These are phyloP conservation scores for Lyophyllum atratum DNA, from an alignment of 768 basidiomycete species.

Conservation along the genomic window DNA sequence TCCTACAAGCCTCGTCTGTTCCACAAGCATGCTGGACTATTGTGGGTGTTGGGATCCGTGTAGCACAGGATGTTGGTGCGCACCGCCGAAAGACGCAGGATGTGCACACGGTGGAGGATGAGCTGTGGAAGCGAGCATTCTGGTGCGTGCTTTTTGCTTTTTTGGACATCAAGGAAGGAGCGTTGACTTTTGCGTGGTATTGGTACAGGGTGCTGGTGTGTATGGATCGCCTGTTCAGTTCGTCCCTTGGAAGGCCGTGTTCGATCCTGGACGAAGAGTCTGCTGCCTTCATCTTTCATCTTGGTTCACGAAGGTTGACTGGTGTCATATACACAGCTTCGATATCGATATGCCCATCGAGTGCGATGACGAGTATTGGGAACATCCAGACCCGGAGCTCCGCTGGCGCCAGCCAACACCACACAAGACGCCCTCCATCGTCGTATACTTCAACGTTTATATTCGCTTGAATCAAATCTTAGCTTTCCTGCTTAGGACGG, in stretches of 20 bases:
- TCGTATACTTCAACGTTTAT: constrained; percentile 56
- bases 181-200: background rate
- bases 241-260: constrained; percentile 68
- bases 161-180: background rate
- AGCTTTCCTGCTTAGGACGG: constrained; percentile 64
- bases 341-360: constrained; percentile 69
- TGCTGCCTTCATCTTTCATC: constrained; percentile 22
- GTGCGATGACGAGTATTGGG: constrained; percentile 79
- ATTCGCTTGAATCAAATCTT: constrained; percentile 65
- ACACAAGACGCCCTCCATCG: constrained; percentile 49
- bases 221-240: constrained; percentile 53
- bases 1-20: constrained; percentile 57
- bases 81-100: constrained; percentile 47
- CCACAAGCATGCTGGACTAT: constrained; percentile 71
- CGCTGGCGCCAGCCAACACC: constrained; percentile 68
- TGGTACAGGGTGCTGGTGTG: constrained; percentile 50
- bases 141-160: constrained; percentile 39
- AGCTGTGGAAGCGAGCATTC: constrained; percentile 74
- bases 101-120: constrained; percentile 56
- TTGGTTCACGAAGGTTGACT: background rate
- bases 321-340: constrained; percentile 46
- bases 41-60: constrained; percentile 68
- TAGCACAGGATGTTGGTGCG: constrained; percentile 80
- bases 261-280: constrained; percentile 82
- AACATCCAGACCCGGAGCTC: constrained; percentile 52